Conservation (phyloP, 371 early-diverging fungal species). For the Cokeromyces recurvatus region DNA sequence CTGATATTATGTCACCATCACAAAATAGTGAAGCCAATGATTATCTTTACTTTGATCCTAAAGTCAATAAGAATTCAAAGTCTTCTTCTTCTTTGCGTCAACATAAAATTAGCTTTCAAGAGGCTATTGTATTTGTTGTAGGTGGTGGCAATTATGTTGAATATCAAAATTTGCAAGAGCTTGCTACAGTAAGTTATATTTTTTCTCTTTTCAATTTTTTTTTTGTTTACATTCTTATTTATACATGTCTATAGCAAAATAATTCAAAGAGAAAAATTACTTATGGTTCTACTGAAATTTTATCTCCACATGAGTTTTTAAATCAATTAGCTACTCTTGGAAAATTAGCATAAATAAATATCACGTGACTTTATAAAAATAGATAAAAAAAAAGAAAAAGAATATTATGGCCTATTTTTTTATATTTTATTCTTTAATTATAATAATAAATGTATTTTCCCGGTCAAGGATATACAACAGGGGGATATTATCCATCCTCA, state of each 20-base stretch:
- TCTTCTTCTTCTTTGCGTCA: slow-evolving; percentile 42
- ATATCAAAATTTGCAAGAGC: slow-evolving; percentile 91
- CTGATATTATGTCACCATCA: slow-evolving; percentile 75
- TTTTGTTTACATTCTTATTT: not conserved
- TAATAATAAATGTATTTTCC: not conserved
- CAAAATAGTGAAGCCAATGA: slow-evolving; percentile 64
- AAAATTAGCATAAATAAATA: slow-evolving; percentile 3
- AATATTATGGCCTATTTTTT: no score
- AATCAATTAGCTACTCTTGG: slow-evolving; percentile 74
- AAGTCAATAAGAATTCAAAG: slow-evolving; percentile 45
- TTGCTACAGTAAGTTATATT: slow-evolving; percentile 56
- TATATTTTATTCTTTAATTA: not conserved
- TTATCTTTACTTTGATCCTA: slow-evolving; percentile 88
- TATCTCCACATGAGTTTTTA: slow-evolving; percentile 84
- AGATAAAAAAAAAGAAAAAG: not conserved
- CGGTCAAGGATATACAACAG: not conserved
- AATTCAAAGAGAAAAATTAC: slow-evolving; percentile 77
- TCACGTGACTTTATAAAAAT: not conserved
- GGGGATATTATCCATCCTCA: not conserved
- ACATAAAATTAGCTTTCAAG: slow-evolving; percentile 67
- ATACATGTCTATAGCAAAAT: slow-evolving; percentile 36
- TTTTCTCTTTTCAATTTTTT: not conserved
- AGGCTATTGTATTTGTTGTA: slow-evolving; percentile 94
- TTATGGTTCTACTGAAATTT: slow-evolving; percentile 95
- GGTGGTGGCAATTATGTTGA: slow-evolving; percentile 97